phyloP scores from a whole-genome alignment of 192 early-diverging fungal genomes.

The Coemansia biformis region DNA sequence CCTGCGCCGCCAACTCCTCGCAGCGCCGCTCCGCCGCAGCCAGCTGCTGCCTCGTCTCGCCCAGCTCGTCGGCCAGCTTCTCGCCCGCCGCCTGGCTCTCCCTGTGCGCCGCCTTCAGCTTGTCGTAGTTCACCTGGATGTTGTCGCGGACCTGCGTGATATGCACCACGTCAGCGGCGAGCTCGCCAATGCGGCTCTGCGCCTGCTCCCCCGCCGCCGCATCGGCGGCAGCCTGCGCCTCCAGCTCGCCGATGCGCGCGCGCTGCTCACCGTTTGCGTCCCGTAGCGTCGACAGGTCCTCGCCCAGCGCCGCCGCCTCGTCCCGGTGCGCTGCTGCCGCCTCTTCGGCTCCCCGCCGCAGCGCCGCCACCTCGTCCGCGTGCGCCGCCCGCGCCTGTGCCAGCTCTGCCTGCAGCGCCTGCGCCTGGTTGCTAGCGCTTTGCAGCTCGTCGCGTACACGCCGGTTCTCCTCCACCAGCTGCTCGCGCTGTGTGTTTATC shows the following conservation, averaged over 20 bases:
- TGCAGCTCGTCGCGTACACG: constrained; percentile 19
- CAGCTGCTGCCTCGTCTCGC: constrained; percentile 4
- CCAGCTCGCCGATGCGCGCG: constrained; percentile 20
- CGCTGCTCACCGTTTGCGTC: too few relatives aligned
- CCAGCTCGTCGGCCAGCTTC: constrained; percentile 1
- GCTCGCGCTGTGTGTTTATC: constrained; percentile 41
- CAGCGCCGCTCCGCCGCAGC: constrained; percentile 8
- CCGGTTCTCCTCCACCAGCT: constrained; percentile 29
- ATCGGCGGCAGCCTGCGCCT: too few relatives aligned
- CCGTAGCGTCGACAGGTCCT: too few relatives aligned
- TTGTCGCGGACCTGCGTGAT: constrained; percentile 24
- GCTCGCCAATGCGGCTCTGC: too few relatives aligned
- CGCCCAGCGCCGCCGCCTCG: too few relatives aligned
- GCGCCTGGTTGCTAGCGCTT: constrained; percentile 2
- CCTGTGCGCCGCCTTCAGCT: constrained; percentile 19
- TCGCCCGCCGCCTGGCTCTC: constrained; percentile 15
- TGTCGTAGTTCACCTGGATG: constrained; percentile 38
- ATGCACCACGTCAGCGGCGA: constrained; percentile 28
- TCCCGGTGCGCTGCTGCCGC: too few relatives aligned
- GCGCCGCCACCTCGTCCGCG: too few relatives aligned
- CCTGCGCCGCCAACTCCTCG: too few relatives aligned
- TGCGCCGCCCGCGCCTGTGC: too few relatives aligned
- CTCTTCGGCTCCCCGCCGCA: too few relatives aligned
- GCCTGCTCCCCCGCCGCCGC: too few relatives aligned
- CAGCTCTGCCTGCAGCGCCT: too few relatives aligned